These are phyloP conservation scores for Volvox carteri DNA, from an alignment of 163 green algal species.

Conservation along the genomic window DNA sequence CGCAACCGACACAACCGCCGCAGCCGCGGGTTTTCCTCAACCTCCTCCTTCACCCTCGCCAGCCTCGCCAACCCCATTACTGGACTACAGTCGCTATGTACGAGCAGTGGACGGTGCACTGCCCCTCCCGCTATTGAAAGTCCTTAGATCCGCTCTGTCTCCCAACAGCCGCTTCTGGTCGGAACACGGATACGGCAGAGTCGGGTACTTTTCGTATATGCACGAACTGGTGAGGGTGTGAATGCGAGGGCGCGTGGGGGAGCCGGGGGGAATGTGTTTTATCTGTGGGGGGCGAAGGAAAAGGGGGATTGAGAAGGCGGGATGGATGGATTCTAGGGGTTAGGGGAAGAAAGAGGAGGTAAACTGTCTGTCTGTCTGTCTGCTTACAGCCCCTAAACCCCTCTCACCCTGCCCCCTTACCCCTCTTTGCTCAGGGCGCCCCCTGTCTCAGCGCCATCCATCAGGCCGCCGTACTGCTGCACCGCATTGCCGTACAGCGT, in stretches of 20 bases:
- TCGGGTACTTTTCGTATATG: slow-evolving; percentile 66
- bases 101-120: slow-evolving; percentile 60
- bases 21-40: background rate
- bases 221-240: slow-evolving; percentile 55
- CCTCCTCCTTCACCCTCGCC: background rate
- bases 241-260: background rate
- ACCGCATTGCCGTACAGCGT: background rate
- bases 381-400: too few relatives aligned
- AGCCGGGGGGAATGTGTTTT: background rate
- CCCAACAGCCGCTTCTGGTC: slow-evolving; percentile 50
- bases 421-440: slow-evolving; percentile 2
- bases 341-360: background rate
- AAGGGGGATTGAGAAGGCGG: too few relatives aligned
- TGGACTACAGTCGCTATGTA: slow-evolving; percentile 7
- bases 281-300: background rate
- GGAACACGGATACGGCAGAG: slow-evolving; percentile 58
- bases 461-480: slow-evolving; percentile 31
- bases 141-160: slow-evolving; percentile 55
- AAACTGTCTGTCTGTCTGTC: background rate
- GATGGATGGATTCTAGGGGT: too few relatives aligned
- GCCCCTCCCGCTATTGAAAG: slow-evolving; percentile 48
- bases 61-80: too few relatives aligned
- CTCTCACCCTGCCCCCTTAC: background rate
- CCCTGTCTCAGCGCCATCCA: slow-evolving; percentile 39
- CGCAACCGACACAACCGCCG: background rate